Evolutionary conservation across 805 yeast genomes (phyloP), one percentile per base, ranked within the genome.

Genomic region (Candida yuanshanica): DNA sequence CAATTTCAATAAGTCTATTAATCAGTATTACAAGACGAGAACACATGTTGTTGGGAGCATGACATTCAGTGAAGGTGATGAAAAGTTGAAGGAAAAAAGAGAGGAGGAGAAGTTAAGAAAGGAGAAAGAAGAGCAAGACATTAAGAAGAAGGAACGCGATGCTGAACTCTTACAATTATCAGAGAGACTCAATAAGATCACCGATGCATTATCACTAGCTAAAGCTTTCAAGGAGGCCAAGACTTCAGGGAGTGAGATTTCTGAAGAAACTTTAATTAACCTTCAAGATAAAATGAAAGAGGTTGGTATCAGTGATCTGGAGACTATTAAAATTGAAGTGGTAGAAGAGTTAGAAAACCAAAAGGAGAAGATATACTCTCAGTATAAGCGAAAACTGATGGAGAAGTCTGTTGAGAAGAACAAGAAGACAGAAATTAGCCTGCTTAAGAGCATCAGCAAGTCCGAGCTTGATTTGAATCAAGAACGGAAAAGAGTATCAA

Each of bases 201-300:
- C 77, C 47, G 77, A 74, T 43, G 62, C 79, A 20, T 63, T 80
- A 11, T 83, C 83, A 1, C 68, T 70, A 24, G 81, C 77, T 48
- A 58, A 82, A 40, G 84, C 80, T 0, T 60, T 78, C 33, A 78
- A 79, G 16, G 76, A 76, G 47, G 83, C 83, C 4, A 65, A 64
- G 39, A 66, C 68, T 2, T 56, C 63, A 5, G 65, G 68, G 5
- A 52, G 63, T 27, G 58, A 54, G 0, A 57, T 67, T 5, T 64
- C 72, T 0, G 44, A 42, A 13, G 62, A 56, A 2, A 52, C 62
- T 25, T 32, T 64, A 25, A 52, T 56, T 6, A 48, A 51, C 18
- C 55, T 68, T 16, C 53, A 56, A 22, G 38, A 48, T 1, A 54
- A 56, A n/a, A 62, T 71, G 12, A 58, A 47, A 21, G 64, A 60